phyloP scores from a whole-genome alignment of 2,329 filamentous ascomycete genomes.

The Trichoderma breve region DNA sequence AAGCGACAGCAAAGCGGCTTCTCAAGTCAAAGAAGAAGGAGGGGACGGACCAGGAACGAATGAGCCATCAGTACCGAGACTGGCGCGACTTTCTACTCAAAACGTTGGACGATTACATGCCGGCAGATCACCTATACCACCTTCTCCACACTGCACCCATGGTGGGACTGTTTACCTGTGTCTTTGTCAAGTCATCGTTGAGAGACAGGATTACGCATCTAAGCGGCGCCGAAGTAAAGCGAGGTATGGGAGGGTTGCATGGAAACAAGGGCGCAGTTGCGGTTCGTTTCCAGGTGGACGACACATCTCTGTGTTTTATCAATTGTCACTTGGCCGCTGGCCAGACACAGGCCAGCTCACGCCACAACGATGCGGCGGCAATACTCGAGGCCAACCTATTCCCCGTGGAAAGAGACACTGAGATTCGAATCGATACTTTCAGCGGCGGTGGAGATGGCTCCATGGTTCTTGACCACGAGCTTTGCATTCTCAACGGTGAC shows the following conservation, averaged over 20 bases:
- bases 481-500: constrained; percentile 95
- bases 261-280: constrained; percentile 96
- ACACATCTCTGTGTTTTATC: constrained; percentile 91
- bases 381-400: constrained; percentile 80
- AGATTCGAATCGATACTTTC: constrained; percentile 71
- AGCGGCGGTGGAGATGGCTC: constrained; percentile 90
- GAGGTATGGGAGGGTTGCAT: constrained; percentile 91
- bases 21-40: constrained; percentile 89
- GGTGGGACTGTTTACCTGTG: constrained; percentile 91
- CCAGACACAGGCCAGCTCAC: constrained; percentile 82
- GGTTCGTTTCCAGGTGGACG: constrained; percentile 88
- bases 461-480: constrained; percentile 94
- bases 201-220: constrained; percentile 75
- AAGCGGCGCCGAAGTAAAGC: constrained; percentile 80
- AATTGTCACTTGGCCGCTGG: constrained; percentile 97
- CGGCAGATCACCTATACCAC: constrained; percentile 72
- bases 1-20: constrained; percentile 91
- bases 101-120: constrained; percentile 80
- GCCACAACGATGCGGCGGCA: constrained; percentile 87
- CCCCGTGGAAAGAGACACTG: constrained; percentile 67
- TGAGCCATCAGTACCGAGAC: constrained; percentile 95
- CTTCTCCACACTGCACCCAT: constrained; percentile 82
- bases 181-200: constrained; percentile 84
- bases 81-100: constrained; percentile 90
- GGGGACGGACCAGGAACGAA: constrained; percentile 77